phyloP scores from a whole-genome alignment of 306 rosid species.

The Potentilla sterilis region DNA sequence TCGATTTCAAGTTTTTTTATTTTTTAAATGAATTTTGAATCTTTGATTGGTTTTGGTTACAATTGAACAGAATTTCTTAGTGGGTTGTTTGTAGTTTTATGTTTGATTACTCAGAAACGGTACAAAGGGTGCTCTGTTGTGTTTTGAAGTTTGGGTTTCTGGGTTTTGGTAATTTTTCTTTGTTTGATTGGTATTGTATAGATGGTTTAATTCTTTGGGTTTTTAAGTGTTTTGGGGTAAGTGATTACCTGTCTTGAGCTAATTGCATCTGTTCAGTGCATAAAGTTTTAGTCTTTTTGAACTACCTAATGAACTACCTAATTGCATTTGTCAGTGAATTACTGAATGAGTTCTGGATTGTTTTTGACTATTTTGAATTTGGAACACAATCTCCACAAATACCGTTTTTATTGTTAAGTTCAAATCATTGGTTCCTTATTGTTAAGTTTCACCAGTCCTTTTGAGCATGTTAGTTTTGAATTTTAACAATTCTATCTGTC shows the following conservation, averaged over 20 bases:
- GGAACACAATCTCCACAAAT: too few species aligned
- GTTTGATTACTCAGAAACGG: constrained; percentile 3
- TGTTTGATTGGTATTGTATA: not conserved
- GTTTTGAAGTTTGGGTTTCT: constrained; percentile 2
- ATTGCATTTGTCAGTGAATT: not conserved
- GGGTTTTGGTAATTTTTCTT: not conserved
- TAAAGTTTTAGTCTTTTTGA: not conserved
- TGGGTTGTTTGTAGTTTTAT: too few species aligned
- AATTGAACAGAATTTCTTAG: not conserved
- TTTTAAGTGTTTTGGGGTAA: not conserved
- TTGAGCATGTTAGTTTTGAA: not conserved
- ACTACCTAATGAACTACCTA: not conserved
- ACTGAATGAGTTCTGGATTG: not conserved
- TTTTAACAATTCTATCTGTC: not conserved
- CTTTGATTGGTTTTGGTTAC: not conserved
- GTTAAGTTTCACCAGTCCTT: not conserved
- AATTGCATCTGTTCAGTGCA: not conserved
- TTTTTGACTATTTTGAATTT: not conserved
- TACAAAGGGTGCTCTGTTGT: not conserved
- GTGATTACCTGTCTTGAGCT: constrained; percentile 6
- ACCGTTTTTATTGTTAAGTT: not conserved
- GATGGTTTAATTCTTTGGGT: not conserved
- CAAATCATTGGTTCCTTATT: too few species aligned
- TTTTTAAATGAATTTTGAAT: not conserved
- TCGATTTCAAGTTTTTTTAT: not conserved